Base-by-base conservation (phyloP, 2,329 filamentous ascomycete genomes). In the Fusarium nygamai region DNA sequence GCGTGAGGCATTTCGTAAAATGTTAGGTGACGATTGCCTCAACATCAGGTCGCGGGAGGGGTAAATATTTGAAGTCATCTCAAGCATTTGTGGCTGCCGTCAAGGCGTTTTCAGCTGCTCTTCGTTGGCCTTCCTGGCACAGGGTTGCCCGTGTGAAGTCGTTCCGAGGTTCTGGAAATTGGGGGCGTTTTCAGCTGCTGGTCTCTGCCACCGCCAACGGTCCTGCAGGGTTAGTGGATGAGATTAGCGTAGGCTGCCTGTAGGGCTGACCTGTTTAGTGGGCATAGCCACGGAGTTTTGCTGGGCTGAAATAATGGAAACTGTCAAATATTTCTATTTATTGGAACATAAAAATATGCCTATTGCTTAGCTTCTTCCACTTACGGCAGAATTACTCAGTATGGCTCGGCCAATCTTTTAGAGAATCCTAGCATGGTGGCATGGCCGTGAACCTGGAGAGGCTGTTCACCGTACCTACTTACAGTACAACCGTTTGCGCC, bases 41-140 rank as follows among this genome's bases (percentile, higher is more conserved):
- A 29, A 38, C 27, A 34, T 24, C 8, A 9, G 8, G 19, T 29
- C 11, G 11, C 20, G 44, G 19, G 11, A 8, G 11, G 14, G 29
- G 12, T 10, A 12, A 10, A 50, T 65, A 72, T 73, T 76, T 75
- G 58, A 74, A 64, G 31, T 12, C 60, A 69, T 74, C 2, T 24
- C 27, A 9, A 38, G 3, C 17, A 17, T 56, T 38, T 17, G 39
- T 48, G 44, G 44, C 58, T 64, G n/a, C 38, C 34, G 31, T 46
- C 47, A 50, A 64, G 46, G 59, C 46, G 20, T 34, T 31, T 33
- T 44, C 17, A 41, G 24, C 27, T 22, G 22, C 13, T 24, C 10
- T 20, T 43, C 19, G 41, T 51, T 57, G 59, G 56, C 12, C 20
- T 61, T n/a, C n/a, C n/a, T 47, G n/a, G 60, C n/a, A 53, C 33